Conservation (phyloP, 495 filamentous ascomycete species). For the Lasiosphaeria ovina region DNA sequence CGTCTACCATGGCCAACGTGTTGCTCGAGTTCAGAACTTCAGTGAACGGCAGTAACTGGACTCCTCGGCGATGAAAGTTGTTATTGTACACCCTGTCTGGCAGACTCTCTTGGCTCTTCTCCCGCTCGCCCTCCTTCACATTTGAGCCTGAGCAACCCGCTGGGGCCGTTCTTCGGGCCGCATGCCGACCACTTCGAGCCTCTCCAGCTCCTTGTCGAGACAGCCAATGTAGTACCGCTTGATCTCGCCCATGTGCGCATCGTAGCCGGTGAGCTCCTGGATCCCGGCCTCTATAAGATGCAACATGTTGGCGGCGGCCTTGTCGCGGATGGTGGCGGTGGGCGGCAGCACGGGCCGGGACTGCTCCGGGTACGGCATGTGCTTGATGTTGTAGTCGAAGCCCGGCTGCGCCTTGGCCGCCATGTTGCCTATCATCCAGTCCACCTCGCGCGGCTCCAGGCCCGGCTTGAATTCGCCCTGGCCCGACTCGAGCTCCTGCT, state of each 20-base stretch:
- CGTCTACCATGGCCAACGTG: too few species aligned
- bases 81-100: too few species aligned
- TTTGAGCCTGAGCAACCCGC: conserved; percentile 7
- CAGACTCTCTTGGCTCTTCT: neutral
- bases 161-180: conserved; percentile 22
- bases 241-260: conserved; percentile 18
- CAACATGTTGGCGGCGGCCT: conserved; percentile 22
- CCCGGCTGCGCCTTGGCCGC: conserved; percentile 20
- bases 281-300: conserved; percentile 18
- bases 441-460: conserved; percentile 21
- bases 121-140: conserved; percentile 3
- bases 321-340: conserved; percentile 19
- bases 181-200: conserved; percentile 21
- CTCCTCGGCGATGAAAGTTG: too few species aligned
- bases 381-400: conserved; percentile 25
- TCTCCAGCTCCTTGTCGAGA: conserved; percentile 27
- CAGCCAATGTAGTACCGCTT: conserved; percentile 18
- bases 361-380: conserved; percentile 1
- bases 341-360: neutral
- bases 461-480: conserved; percentile 5
- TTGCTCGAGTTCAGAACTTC: too few species aligned
- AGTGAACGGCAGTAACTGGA: too few species aligned
- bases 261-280: conserved; percentile 21
- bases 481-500: conserved; percentile 63
- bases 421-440: conserved; percentile 30